Percentiles rank a stretch among this genome's conserved stretches.
phyloP scores from a whole-genome alignment of 2,329 filamentous ascomycete species.

The Pseudogymnoascus sp. region DNA sequence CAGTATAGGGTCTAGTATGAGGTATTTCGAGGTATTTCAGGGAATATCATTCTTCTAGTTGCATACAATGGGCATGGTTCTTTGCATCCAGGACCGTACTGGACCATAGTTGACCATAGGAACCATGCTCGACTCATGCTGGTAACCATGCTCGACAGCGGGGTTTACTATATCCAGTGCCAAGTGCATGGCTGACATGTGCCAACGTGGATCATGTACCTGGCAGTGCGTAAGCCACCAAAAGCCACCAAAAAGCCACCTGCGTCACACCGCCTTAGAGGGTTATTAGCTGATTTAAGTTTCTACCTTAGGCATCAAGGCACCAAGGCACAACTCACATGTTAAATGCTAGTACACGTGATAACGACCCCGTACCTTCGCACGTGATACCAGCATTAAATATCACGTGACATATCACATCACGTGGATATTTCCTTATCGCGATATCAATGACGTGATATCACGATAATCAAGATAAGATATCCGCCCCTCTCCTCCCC shows the following conservation, averaged over 20 bases:
- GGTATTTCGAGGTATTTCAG: constrained; percentile 8
- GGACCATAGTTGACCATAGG: not conserved
- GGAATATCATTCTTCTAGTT: constrained; percentile 5
- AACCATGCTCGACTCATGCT: not conserved
- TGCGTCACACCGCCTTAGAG: constrained; percentile 3
- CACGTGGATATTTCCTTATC: not conserved
- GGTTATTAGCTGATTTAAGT: not conserved
- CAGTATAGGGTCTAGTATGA: constrained; percentile 3
- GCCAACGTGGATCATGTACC: constrained; percentile 1
- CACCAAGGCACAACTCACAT: not conserved
- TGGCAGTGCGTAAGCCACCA: not conserved
- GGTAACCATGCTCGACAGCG: not conserved
- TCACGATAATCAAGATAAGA: not conserved
- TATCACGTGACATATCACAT: not conserved
- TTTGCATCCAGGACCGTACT: not conserved
- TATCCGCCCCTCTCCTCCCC: constrained; percentile 2
- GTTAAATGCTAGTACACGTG: too few species aligned
- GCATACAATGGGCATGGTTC: not conserved
- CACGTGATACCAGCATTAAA: too few species aligned
- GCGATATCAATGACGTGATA: not conserved
- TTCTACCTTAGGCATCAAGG: not conserved
- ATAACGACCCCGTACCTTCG: too few species aligned
- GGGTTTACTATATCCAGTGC: not conserved
- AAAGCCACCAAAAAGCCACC: not conserved
- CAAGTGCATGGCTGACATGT: constrained; percentile 8